Evolutionary conservation across 2,329 filamentous ascomycete genomes (phyloP).

Genomic region (Ceratocystis cacaofunesta): DNA sequence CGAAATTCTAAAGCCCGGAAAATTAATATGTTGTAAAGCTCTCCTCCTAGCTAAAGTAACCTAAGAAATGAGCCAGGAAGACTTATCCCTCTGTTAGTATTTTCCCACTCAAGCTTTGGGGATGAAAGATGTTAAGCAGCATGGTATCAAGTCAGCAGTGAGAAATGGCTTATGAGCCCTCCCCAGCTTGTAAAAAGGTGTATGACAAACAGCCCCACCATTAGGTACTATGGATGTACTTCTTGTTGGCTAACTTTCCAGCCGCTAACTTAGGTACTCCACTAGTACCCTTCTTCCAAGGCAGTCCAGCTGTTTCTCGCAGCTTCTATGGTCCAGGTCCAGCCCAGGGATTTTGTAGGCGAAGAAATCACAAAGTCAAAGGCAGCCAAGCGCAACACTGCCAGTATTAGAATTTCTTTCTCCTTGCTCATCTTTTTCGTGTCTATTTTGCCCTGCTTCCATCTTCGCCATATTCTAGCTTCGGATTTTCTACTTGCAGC

Average conservation of each 20-base stretch:
- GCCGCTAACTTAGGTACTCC: not conserved
- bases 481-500: not conserved
- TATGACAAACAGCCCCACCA: not conserved
- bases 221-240: not conserved
- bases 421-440: not conserved
- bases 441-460: not conserved
- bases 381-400: not conserved
- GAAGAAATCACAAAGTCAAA: not conserved
- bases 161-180: not conserved
- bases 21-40: no score
- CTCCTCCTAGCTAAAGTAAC: no score
- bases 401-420: not conserved
- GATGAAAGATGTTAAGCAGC: no score
- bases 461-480: not conserved
- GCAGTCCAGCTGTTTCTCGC: slow-evolving; percentile 10
- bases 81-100: no score
- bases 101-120: no score
- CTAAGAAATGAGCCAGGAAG: no score
- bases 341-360: not conserved
- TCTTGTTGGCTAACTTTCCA: not conserved
- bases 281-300: not conserved
- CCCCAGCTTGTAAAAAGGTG: not conserved
- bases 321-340: slow-evolving; percentile 11
- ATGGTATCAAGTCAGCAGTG: no score
- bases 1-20: no score